phyloP scores from a whole-genome alignment of 345 rosid genomes.

The Pseudoturritis turrita region DNA sequence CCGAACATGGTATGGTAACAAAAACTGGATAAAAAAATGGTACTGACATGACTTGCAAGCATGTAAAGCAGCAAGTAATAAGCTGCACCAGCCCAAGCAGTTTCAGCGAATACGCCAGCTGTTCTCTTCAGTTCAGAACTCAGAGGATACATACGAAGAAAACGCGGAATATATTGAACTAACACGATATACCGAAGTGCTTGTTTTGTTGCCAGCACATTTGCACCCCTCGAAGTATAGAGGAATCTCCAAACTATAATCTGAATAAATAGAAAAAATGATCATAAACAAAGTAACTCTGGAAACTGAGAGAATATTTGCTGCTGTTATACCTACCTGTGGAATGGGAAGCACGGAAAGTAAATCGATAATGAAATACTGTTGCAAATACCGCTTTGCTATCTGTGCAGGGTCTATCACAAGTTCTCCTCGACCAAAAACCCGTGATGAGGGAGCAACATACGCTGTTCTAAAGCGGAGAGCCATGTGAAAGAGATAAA shows the following conservation, averaged over 20 bases:
- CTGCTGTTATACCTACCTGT: slow-evolving; percentile 67
- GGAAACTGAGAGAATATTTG: neutral
- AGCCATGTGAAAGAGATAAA: slow-evolving; percentile 90
- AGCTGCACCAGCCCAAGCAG: slow-evolving; percentile 99
- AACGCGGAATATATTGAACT: slow-evolving; percentile 75
- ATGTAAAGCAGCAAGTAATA: slow-evolving; percentile 84
- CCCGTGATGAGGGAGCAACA: slow-evolving; percentile 96
- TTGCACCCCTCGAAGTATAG: slow-evolving; percentile 58
- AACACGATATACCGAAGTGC: slow-evolving; percentile 68
- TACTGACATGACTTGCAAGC: slow-evolving; percentile 98
- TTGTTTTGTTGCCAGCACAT: slow-evolving; percentile 71
- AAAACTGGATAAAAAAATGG: neutral
- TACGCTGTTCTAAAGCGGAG: slow-evolving; percentile 92
- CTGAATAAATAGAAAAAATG: slow-evolving; percentile 34
- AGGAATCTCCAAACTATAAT: slow-evolving; percentile 89
- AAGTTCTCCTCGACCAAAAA: slow-evolving; percentile 94
- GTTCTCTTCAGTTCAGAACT: slow-evolving; percentile 90
- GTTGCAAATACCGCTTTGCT: slow-evolving; percentile 76
- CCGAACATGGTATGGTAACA: neutral
- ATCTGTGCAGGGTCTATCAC: slow-evolving; percentile 84
- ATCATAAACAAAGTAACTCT: neutral
- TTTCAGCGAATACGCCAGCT: slow-evolving; percentile 89
- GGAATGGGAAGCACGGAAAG: slow-evolving; percentile 88
- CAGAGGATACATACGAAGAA: slow-evolving; percentile 64
- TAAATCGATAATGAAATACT: slow-evolving; percentile 77